phyloP scores from a whole-genome alignment of 306 rosid genomes.

The Cicer judaicum region DNA sequence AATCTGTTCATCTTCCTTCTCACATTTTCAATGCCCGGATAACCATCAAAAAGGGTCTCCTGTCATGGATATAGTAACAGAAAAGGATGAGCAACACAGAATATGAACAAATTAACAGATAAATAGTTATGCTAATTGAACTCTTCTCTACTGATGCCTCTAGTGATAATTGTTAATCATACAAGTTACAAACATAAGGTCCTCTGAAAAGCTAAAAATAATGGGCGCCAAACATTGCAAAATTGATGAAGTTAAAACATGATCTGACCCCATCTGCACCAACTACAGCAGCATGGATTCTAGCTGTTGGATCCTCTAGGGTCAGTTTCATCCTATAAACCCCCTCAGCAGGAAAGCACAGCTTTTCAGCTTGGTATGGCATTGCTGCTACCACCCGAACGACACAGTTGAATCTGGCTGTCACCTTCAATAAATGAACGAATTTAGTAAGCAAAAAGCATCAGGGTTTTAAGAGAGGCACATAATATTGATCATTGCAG shows the following conservation, averaged over 20 bases:
- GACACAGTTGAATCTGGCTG: constrained; percentile 62
- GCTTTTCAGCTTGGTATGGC: constrained; percentile 55
- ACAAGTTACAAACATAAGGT: not conserved
- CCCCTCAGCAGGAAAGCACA: constrained; percentile 44
- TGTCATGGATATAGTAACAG: constrained; percentile 32
- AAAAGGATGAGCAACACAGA: constrained; percentile 1
- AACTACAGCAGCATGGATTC: constrained; percentile 67
- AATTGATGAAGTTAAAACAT: not conserved
- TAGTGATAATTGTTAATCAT: not conserved
- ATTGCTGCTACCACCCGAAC: constrained; percentile 63
- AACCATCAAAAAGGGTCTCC: constrained; percentile 62
- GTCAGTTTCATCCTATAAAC: constrained; percentile 57
- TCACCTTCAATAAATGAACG: constrained; percentile 52
- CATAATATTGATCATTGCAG: not conserved
- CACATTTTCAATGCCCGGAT: constrained; percentile 42
- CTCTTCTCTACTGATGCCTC: not conserved
- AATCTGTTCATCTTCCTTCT: constrained; percentile 52
- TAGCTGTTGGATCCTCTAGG: constrained; percentile 80
- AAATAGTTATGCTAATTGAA: not conserved
- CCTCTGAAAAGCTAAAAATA: not conserved
- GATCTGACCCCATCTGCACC: constrained; percentile 70
- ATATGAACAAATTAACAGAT: not conserved
- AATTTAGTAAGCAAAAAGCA: constrained; percentile 24
- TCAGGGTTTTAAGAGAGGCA: not conserved
- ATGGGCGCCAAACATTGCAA: constrained; percentile 8